These are phyloP conservation scores for Cyberlindnera galapagoensis DNA, from an alignment of 805 yeast genomes.

Conservation along the genomic window DNA sequence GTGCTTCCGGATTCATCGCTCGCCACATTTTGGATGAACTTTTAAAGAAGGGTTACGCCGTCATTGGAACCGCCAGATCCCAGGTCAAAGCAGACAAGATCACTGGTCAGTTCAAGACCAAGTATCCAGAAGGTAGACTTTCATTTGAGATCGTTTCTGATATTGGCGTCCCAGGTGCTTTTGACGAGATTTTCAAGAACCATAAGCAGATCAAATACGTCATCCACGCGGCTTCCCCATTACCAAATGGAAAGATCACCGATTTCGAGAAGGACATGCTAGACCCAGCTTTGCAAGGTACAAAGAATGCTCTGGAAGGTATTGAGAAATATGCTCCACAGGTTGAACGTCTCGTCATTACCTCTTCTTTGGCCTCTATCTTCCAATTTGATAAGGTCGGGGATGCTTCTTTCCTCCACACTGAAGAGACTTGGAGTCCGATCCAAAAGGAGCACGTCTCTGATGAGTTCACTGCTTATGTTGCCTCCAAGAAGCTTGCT, in stretches of 20 bases:
- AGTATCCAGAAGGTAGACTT: background rate
- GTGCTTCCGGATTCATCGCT: slow-evolving; percentile 42
- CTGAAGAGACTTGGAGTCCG: slow-evolving; percentile 38
- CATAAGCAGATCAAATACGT: slow-evolving; percentile 43
- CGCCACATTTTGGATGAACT: slow-evolving; percentile 33
- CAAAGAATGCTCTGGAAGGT: slow-evolving; percentile 36
- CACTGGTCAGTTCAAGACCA: slow-evolving; percentile 4
- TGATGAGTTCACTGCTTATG: slow-evolving; percentile 35
- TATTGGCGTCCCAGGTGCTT: slow-evolving; percentile 35
- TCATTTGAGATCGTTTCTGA: slow-evolving; percentile 33
- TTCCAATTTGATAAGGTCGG: slow-evolving; percentile 14
- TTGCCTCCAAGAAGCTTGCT: slow-evolving; percentile 55
- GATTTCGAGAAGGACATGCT: slow-evolving; percentile 44
- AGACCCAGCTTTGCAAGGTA: slow-evolving; percentile 54
- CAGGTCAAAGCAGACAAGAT: slow-evolving; percentile 25
- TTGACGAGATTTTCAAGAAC: slow-evolving; percentile 36
- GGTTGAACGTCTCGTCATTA: slow-evolving; percentile 43
- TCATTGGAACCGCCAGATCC: slow-evolving; percentile 28
- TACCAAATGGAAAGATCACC: slow-evolving; percentile 26
- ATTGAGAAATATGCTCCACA: slow-evolving; percentile 28
- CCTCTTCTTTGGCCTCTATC: slow-evolving; percentile 56
- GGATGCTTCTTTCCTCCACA: slow-evolving; percentile 14
- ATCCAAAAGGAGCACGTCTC: slow-evolving; percentile 40
- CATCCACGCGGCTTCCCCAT: slow-evolving; percentile 54
- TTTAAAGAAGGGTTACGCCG: slow-evolving; percentile 30